phyloP scores from a whole-genome alignment of 1,139 yeast species.

The Kluyveromyces sp. region DNA sequence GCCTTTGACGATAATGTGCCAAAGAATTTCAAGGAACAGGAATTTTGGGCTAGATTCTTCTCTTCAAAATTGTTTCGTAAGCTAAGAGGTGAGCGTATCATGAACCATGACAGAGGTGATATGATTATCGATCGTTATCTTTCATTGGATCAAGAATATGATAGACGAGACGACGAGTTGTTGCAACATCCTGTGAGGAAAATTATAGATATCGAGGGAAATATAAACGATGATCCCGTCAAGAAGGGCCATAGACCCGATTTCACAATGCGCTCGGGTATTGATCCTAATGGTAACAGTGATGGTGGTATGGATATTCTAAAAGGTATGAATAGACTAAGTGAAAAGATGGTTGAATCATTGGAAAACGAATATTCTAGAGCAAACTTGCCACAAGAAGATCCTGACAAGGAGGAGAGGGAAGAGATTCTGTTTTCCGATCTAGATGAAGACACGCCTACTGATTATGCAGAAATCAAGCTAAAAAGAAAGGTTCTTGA shows the following conservation, averaged over 20 bases:
- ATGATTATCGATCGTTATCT: constrained; percentile 77
- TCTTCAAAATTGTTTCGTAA: constrained; percentile 81
- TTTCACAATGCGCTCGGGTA: constrained; percentile 73
- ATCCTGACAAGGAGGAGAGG: constrained; percentile 30
- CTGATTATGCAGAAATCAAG: constrained; percentile 53
- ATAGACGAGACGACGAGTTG: constrained; percentile 33
- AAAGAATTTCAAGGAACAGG: constrained; percentile 68
- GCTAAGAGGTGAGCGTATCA: constrained; percentile 80
- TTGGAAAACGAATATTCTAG: constrained; percentile 37
- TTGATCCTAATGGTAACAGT: constrained; percentile 39
- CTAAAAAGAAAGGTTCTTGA: constrained; percentile 32
- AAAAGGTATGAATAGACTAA: constrained; percentile 81
- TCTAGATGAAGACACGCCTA: constrained; percentile 24
- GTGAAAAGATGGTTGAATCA: constrained; percentile 71
- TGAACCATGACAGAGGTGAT: constrained; percentile 74
- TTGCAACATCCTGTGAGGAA: constrained; percentile 42
- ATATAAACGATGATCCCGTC: constrained; percentile 73
- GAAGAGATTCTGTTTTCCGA: constrained; percentile 57
- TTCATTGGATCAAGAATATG: constrained; percentile 47
- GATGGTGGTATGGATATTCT: constrained; percentile 52
- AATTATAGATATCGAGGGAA: constrained; percentile 69
- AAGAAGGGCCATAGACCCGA: constrained; percentile 78
- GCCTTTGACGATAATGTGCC: constrained; percentile 93
- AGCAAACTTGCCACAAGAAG: constrained; percentile 28
- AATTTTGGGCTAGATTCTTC: constrained; percentile 96